Percentiles rank a stretch among this genome's conserved stretches.
These are phyloP conservation scores for Cryptococcus amylolentus DNA, from an alignment of 1,284 basidiomycete species.

Conservation along the genomic window DNA sequence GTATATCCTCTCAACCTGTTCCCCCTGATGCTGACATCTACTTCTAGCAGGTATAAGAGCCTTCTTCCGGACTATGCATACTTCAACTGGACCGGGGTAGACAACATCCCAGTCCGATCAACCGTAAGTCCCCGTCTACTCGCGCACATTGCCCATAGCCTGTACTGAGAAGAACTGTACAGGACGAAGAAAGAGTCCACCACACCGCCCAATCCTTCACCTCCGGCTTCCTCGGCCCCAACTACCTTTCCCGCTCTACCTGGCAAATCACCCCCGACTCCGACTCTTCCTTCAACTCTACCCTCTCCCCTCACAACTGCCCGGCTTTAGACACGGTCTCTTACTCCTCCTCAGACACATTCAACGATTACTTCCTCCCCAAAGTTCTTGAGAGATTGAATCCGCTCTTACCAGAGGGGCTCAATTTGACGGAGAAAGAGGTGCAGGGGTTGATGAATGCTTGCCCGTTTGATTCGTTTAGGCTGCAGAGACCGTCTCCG, in stretches of 20 bases:
- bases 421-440: not conserved
- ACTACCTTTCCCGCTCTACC: not conserved
- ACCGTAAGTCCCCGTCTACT: not conserved
- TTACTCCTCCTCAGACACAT: not conserved
- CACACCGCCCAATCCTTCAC: not conserved
- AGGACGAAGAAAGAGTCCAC: slow-evolving; percentile 3
- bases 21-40: not conserved
- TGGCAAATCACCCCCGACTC: slow-evolving; percentile 3
- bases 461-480: not conserved
- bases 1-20: not conserved
- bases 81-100: slow-evolving; percentile 2
- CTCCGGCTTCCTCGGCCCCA: not conserved
- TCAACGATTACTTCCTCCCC: slow-evolving; percentile 1
- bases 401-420: not conserved
- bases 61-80: slow-evolving; percentile 1
- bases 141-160: no score
- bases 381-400: not conserved
- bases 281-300: slow-evolving; percentile 2
- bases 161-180: no score
- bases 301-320: not conserved
- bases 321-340: slow-evolving; percentile 1
- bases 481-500: not conserved
- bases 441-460: not conserved
- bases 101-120: not conserved
- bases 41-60: not conserved